Conservation (phyloP, 805 yeast species). For the Groenewaldozyma tartarivorans region DNA sequence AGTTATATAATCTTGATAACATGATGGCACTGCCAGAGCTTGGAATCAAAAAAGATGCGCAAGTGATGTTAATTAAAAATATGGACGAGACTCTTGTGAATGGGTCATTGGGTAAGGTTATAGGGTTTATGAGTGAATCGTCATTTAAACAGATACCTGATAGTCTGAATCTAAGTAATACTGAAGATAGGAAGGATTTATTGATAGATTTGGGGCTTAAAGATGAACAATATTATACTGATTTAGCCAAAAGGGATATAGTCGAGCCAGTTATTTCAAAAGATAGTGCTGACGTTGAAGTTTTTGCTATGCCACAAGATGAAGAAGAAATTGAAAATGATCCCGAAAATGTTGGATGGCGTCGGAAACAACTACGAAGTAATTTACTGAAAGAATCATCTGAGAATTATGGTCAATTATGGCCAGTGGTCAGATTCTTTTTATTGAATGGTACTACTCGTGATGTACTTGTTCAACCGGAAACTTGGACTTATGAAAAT, state of each 20-base stretch:
- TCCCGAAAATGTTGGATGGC: conserved; percentile 11
- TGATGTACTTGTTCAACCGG: conserved; percentile 73
- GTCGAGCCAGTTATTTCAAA: background rate
- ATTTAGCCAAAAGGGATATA: background rate
- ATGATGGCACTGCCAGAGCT: conserved; percentile 64
- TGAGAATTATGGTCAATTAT: conserved; percentile 14
- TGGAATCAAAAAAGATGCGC: conserved; percentile 72
- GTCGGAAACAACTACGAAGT: conserved; percentile 12
- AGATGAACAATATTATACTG: conserved; percentile 13
- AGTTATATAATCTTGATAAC: conserved; percentile 38
- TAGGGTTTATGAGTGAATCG: conserved; percentile 38
- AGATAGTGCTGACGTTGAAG: conserved; percentile 8
- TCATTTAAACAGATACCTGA: conserved; percentile 13
- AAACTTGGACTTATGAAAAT: conserved; percentile 72
- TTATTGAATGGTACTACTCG: conserved; percentile 63
- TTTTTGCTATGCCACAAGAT: conserved; percentile 12
- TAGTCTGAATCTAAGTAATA: conserved; percentile 3
- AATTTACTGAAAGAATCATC: conserved; percentile 6
- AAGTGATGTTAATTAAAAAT: conserved; percentile 89
- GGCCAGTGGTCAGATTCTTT: conserved; percentile 73
- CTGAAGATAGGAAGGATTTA: conserved; percentile 2
- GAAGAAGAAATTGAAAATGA: conserved; percentile 13
- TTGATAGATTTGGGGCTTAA: conserved; percentile 13
- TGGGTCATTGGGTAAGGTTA: conserved; percentile 79
- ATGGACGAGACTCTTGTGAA: conserved; percentile 70